Evolutionary conservation across 169 alveolate genomes (phyloP).

Genomic region (Perkinsus olseni): DNA sequence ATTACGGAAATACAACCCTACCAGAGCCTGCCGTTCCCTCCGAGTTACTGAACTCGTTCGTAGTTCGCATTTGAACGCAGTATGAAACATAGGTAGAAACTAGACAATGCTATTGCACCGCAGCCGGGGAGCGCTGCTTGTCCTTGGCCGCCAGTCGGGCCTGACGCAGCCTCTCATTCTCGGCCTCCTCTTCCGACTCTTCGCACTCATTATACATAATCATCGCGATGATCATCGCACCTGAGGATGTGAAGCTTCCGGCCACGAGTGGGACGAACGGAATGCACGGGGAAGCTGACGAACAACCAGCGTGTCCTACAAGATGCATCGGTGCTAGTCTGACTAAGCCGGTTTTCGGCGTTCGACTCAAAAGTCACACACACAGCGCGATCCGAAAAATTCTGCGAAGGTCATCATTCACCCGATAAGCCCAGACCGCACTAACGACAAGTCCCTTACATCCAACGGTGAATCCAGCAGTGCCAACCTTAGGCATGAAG

Average conservation of each 20-base stretch:
- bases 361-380: no score
- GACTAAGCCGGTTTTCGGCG: no score
- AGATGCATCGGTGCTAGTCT: no score
- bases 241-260: background rate
- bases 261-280: background rate
- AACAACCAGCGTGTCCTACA: no score
- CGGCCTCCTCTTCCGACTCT: background rate
- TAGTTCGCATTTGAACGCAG: background rate
- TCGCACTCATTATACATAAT: background rate
- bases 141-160: background rate
- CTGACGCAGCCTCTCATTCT: background rate
- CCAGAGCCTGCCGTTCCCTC: background rate
- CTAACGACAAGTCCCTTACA: background rate
- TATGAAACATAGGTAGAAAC: background rate
- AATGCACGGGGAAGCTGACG: background rate
- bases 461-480: background rate
- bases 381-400: no score
- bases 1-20: background rate
- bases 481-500: background rate
- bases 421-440: background rate
- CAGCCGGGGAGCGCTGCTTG: background rate
- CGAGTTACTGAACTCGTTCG: background rate
- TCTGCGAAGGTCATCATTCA: background rate
- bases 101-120: background rate
- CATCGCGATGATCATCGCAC: background rate